A percentile compares a stretch with the other conserved stretches of the same genome.
These are phyloP conservation scores for Nannizziopsis arthrosporioides DNA, from an alignment of 2,329 filamentous ascomycete genomes.

Conservation along the genomic window DNA sequence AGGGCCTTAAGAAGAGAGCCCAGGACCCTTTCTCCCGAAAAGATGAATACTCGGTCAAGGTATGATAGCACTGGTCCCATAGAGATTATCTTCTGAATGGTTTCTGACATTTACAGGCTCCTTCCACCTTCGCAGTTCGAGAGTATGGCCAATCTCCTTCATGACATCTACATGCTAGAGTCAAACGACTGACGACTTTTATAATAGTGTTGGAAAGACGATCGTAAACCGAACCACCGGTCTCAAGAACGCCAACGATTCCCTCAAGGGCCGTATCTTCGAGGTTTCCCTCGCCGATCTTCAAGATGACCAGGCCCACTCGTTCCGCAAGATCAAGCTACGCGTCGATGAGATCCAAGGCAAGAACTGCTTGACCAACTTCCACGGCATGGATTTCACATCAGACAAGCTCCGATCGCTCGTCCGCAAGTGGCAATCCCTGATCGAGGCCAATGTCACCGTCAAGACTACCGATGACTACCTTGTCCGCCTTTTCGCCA, in stretches of 20 bases:
- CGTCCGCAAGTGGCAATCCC: slow-evolving; percentile 98
- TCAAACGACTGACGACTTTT: slow-evolving; percentile 13
- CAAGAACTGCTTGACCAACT: slow-evolving; percentile 99
- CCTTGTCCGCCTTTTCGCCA: slow-evolving; percentile 96
- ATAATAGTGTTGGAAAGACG: slow-evolving; percentile 88
- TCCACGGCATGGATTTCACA: slow-evolving; percentile 99
- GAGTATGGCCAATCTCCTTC: slow-evolving; percentile 55
- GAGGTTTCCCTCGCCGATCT: slow-evolving; percentile 98
- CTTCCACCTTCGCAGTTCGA: slow-evolving; percentile 87
- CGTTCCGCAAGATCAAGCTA: slow-evolving; percentile 99
- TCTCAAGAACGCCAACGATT: slow-evolving; percentile 99
- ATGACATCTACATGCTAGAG: slow-evolving; percentile 15
- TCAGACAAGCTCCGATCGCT: slow-evolving; percentile 99
- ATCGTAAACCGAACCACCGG: slow-evolving; percentile 98
- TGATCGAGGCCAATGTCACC: slow-evolving; percentile 99
- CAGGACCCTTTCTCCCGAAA: slow-evolving; percentile 95
- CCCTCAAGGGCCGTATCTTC: slow-evolving; percentile 96
- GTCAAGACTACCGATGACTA: slow-evolving; percentile 99
- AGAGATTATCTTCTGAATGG: neutral
- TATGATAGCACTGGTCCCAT: slow-evolving; percentile 30
- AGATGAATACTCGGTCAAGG: slow-evolving; percentile 98
- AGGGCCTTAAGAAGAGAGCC: slow-evolving; percentile 99
- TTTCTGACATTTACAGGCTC: slow-evolving; percentile 48
- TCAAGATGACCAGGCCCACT: slow-evolving; percentile 99
- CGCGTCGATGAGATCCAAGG: slow-evolving; percentile 97